Evolutionary conservation across 768 basidiomycete species (phyloP), one percentile per base, ranked within the genome.

Genomic region (Obba rivulosa): DNA sequence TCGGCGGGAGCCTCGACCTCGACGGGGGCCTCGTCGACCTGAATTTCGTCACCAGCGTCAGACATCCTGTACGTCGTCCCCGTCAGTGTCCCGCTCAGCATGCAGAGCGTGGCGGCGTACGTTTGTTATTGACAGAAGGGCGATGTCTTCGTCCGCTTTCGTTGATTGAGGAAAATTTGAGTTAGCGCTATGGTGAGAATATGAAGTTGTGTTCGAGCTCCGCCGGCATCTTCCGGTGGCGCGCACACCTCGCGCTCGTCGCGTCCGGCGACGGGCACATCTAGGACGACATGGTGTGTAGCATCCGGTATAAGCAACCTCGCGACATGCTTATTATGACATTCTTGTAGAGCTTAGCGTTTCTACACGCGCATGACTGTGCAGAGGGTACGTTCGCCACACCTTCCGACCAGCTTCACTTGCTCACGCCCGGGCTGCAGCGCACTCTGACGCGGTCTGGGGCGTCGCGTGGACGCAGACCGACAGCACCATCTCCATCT

Each of bases 11-110:
- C 92, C 71, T 92, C 88, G 66, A 87, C 87, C 67, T 80, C 79
- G 56, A 77, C 79, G 38, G 66, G 63, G 46, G 71, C 65, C 60
- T 73, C 78, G 39, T 90, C 87, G 64, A 90, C 80, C 69, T 78
- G 71, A 72, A 87, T 84, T 72, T 88, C 88, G 89, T 92, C 89
- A 90, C 87, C 89, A 89, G 89, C 89, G 87, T 92, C 88, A 87
- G 89, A 92, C 89, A 92, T 92, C 78, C 79, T 85, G 56, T 36
- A 45, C 34, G 41, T 45, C 22, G 23, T 49, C 43, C 36, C 37
- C 10, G 8, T 45, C 17, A 44, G 38, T 48, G 21, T 22, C 7
- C 22, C 42, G 24, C 2, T 10, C 13, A 23, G n/a, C 7, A 21
- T 7, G 22, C 23, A 20, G 4, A n/a, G 25, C 39, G 28, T 17